phyloP scores from a whole-genome alignment of 179 eudicot genomes.

The Carnegiea gigantea region DNA sequence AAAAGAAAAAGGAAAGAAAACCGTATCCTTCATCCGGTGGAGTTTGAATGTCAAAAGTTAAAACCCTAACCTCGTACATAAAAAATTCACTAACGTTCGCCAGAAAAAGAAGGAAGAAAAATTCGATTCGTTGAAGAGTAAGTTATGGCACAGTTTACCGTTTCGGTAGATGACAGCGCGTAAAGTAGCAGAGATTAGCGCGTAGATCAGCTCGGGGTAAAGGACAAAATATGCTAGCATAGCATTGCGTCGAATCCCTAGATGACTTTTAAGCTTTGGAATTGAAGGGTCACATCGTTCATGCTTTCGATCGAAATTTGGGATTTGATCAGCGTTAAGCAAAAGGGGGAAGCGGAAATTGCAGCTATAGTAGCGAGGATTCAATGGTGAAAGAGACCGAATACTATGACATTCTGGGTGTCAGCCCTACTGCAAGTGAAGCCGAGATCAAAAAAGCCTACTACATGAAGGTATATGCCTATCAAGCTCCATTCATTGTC shows the following conservation, averaged over 20 bases:
- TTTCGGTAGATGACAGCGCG: neutral
- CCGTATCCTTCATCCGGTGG: too few relatives aligned
- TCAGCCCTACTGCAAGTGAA: conserved; percentile 85
- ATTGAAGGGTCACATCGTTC: neutral
- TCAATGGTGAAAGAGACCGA: conserved; percentile 95
- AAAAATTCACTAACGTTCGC: neutral
- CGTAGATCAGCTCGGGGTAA: neutral
- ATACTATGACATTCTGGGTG: conserved; percentile 86
- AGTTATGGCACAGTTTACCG: neutral
- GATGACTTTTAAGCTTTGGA: neutral
- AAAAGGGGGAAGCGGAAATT: neutral
- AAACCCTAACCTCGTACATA: neutral
- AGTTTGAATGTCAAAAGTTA: too few relatives aligned
- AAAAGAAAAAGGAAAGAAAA: too few relatives aligned
- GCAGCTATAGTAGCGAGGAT: neutral
- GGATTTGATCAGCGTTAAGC: neutral
- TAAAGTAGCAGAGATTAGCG: neutral
- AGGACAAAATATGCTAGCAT: neutral
- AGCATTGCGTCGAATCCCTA: neutral
- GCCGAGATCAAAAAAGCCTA: conserved; percentile 92
- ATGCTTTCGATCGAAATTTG: neutral
- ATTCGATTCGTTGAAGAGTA: neutral
- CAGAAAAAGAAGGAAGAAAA: too few relatives aligned
- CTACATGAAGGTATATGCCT: conserved; percentile 62
- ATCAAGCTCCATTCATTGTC: neutral